Evolutionary conservation across 352 stramenopile species (phyloP), one percentile per base, ranked within the genome.

Genomic region (Globisporangium sylvaticum): DNA sequence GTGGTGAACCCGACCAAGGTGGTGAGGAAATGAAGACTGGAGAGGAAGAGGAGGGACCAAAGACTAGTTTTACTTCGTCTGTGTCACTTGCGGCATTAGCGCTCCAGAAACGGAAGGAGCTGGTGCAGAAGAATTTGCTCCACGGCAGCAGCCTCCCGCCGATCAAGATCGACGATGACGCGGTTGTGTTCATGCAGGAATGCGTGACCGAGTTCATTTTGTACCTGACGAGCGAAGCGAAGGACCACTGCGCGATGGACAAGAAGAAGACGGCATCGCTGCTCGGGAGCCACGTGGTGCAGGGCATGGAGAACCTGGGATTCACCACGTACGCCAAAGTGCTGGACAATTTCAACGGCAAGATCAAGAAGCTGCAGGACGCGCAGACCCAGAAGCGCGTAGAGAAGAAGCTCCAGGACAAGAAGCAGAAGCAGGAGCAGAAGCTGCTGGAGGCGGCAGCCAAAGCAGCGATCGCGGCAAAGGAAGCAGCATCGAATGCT

Each of bases 161-260:
- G 20, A 74, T 94, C 64, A 90, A 85, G 58, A 88, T 95, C 29
- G 88, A 87, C 59, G 87, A 92, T n/a, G 83, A 89, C 27, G 87
- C 87, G 2, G 77, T 87, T 24, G 74, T 76, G 59, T 83, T 94
- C 37, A 90, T 95, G 81, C 87, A 95, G 63, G 87, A 95, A 64
- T 95, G 87, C 25, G 84, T 88, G 48, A 94, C 83, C 0, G 87
- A 95, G 72, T 95, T 95, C 58, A 62, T 95, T 14, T 57, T 95
- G 44, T 95, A 88, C 44, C 74, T 94, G 37, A 92, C 84, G 37
- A 95, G 87, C 59, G 87, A 95, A 62, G 81, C 85, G 1, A 77
- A 81, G n/a, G 87, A 94, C 66, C 69, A 87, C 12, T 76, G 81
- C 4, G 63, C 84, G 29, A 66, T 89, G 54, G 76, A 92, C 52